Evolutionary conservation across 805 yeast genomes (phyloP).

Genomic region (Cyberlindnera meyerae): DNA sequence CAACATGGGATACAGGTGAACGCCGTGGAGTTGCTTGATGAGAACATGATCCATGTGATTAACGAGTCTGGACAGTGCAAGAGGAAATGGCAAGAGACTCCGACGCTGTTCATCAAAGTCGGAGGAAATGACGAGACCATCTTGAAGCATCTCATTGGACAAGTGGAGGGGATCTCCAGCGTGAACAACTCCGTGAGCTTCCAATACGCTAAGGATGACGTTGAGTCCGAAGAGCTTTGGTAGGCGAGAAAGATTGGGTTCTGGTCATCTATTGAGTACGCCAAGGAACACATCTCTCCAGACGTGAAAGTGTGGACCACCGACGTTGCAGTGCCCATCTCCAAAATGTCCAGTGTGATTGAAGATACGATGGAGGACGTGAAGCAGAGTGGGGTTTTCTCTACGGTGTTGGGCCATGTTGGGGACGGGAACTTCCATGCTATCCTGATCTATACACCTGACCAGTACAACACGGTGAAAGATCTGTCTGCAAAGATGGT

Average conservation of each 20-base stretch:
- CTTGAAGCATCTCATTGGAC: slow-evolving; percentile 38
- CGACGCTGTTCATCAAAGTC: slow-evolving; percentile 60
- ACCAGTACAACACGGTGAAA: slow-evolving; percentile 43
- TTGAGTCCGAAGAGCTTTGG: slow-evolving; percentile 63
- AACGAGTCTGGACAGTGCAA: slow-evolving; percentile 49
- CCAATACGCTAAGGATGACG: slow-evolving; percentile 51
- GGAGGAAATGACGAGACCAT: slow-evolving; percentile 39
- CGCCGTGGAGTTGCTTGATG: slow-evolving; percentile 71
- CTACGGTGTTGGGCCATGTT: slow-evolving; percentile 70
- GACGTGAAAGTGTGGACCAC: slow-evolving; percentile 64
- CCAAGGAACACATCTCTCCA: slow-evolving; percentile 39
- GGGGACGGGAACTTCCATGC: slow-evolving; percentile 82
- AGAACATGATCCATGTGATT: slow-evolving; percentile 61
- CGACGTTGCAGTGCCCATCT: slow-evolving; percentile 77
- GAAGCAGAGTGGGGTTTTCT: slow-evolving; percentile 43
- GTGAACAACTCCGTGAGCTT: slow-evolving; percentile 47
- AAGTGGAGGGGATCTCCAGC: slow-evolving; percentile 44
- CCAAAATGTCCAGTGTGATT: slow-evolving; percentile 55
- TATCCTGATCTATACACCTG: slow-evolving; percentile 52
- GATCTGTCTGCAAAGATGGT: slow-evolving; percentile 56
- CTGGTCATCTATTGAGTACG: slow-evolving; percentile 64
- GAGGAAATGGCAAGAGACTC: slow-evolving; percentile 47
- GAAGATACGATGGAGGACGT: slow-evolving; percentile 57
- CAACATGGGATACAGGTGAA: slow-evolving; percentile 58
- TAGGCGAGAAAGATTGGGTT: slow-evolving; percentile 66